Evolutionary conservation across 169 alveolate genomes (phyloP).

Genomic region (Ichthyophthirius multifiliis): DNA sequence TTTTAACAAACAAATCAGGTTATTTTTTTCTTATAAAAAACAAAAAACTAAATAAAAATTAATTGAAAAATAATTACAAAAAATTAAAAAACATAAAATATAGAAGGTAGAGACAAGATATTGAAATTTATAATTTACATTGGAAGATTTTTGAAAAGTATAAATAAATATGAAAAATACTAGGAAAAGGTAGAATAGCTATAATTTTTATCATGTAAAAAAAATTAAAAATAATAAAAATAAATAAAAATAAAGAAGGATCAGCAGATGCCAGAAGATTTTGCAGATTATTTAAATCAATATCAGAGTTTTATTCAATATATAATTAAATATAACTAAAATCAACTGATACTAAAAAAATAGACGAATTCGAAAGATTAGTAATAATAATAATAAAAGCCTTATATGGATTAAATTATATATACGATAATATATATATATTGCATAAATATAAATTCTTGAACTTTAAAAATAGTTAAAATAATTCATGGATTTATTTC

Average conservation of each 20-base stretch:
- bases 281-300: neutral
- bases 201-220: neutral
- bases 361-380: constrained; percentile 4
- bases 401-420: neutral
- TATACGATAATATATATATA: neutral
- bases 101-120: constrained; percentile 1
- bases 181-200: neutral
- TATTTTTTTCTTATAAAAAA: too few relatives aligned
- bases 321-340: neutral
- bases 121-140: neutral
- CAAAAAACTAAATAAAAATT: too few relatives aligned
- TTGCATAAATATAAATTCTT: neutral
- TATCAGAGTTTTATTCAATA: neutral
- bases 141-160: neutral
- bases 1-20: too few relatives aligned
- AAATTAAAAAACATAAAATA: neutral
- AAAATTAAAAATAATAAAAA: neutral
- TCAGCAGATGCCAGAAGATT: neutral
- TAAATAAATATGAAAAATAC: neutral
- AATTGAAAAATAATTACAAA: neutral
- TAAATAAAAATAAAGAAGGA: neutral
- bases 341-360: neutral
- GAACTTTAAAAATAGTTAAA: neutral
- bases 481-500: neutral
- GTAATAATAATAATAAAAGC: neutral